These are phyloP conservation scores for Taphrina betulina DNA, from an alignment of 1,139 yeast species.

Conservation along the genomic window DNA sequence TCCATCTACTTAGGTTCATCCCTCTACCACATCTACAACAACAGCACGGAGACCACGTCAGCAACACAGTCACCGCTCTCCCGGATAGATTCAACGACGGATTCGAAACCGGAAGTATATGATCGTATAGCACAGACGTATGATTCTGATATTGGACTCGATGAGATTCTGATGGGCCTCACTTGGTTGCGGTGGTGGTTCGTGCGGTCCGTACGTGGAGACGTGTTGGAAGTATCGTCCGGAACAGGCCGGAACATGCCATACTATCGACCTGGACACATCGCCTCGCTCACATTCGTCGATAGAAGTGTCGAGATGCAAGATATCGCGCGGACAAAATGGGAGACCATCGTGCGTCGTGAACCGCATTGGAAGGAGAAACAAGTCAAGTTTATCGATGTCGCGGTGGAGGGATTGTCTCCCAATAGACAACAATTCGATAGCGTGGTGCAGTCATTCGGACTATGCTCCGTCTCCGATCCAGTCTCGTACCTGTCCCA, in stretches of 20 bases:
- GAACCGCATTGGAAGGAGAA: slow-evolving; percentile 8
- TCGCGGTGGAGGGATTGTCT: slow-evolving; percentile 84
- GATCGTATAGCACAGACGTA: slow-evolving; percentile 76
- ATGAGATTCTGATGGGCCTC: slow-evolving; percentile 77
- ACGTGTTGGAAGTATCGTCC: slow-evolving; percentile 85
- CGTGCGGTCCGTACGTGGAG: slow-evolving; percentile 56
- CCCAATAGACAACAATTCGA: slow-evolving; percentile 58
- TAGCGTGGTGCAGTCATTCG: slow-evolving; percentile 90
- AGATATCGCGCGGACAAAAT: slow-evolving; percentile 73
- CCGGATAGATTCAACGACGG: not conserved
- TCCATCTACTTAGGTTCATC: slow-evolving; percentile 14
- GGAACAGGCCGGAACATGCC: slow-evolving; percentile 94
- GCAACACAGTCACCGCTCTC: not conserved
- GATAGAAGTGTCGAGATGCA: slow-evolving; percentile 87
- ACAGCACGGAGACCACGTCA: not conserved
- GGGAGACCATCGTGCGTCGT: slow-evolving; percentile 48
- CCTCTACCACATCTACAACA: slow-evolving; percentile 1
- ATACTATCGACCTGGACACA: slow-evolving; percentile 59
- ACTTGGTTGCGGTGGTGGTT: slow-evolving; percentile 82
- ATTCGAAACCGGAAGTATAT: slow-evolving; percentile 45
- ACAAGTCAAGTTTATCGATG: slow-evolving; percentile 73
- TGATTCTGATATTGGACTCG: slow-evolving; percentile 80
- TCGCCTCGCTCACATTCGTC: slow-evolving; percentile 74
- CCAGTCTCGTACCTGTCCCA: slow-evolving; percentile 79
- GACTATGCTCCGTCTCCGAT: slow-evolving; percentile 91